Evolutionary conservation across 306 rosid species (phyloP).

Genomic region (Herpetospermum pedunculosum): DNA sequence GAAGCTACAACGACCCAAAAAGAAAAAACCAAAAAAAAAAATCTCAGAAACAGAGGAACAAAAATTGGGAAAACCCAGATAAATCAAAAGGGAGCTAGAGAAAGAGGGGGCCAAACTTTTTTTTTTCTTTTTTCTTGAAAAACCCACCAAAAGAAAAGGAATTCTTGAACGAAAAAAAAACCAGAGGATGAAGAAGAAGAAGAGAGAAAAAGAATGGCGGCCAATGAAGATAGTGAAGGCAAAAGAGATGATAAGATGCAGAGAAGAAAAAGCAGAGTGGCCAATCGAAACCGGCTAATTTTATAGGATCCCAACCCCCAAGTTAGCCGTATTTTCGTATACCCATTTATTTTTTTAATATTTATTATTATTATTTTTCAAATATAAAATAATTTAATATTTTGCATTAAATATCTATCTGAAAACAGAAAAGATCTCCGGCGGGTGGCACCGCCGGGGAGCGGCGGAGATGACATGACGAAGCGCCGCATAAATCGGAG

Average conservation of each 20-base stretch:
- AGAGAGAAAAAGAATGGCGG: not conserved
- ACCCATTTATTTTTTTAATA: not conserved
- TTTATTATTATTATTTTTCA: not conserved
- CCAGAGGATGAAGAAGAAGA: not conserved
- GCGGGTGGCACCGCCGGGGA: not conserved
- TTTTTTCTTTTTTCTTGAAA: slow-evolving; percentile 20
- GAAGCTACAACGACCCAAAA: slow-evolving; percentile 10
- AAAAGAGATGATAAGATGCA: not conserved
- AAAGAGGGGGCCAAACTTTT: slow-evolving; percentile 10
- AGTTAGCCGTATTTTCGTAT: slow-evolving; percentile 15
- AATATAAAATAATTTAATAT: not conserved
- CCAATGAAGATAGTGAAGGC: not conserved
- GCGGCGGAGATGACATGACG: not conserved
- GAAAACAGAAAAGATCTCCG: not conserved
- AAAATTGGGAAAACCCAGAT: not conserved
- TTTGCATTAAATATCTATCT: not conserved
- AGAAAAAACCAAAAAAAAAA: not conserved
- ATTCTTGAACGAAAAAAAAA: slow-evolving; percentile 5
- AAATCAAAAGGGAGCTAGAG: slow-evolving; percentile 12
- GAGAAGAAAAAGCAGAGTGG: slow-evolving; percentile 9
- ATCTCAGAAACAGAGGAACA: not conserved
- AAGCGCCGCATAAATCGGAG: slow-evolving; percentile 20
- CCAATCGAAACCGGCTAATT: slow-evolving; percentile 20
- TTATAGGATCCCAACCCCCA: slow-evolving; percentile 48
- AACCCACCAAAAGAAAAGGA: not conserved